Percentiles rank a stretch among this genome's conserved stretches.
phyloP scores from a whole-genome alignment of 164 flowering plant genomes.

The Pachysandra terminalis region DNA sequence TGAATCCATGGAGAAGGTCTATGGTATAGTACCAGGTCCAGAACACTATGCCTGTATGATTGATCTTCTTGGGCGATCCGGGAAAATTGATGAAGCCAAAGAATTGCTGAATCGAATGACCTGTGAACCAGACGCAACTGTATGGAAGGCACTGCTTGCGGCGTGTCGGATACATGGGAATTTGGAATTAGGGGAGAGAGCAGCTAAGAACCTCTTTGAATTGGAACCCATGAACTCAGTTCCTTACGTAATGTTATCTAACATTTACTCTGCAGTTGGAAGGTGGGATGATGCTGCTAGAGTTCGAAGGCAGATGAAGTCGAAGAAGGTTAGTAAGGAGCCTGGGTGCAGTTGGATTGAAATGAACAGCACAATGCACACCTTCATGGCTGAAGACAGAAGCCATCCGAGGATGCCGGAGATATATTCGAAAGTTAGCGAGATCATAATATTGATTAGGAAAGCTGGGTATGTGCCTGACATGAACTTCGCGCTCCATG shows the following conservation, averaged over 20 bases:
- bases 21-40: constrained; percentile 64
- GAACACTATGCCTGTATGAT: constrained; percentile 86
- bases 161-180: constrained; percentile 66
- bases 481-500: constrained; percentile 65
- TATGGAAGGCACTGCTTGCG: constrained; percentile 78
- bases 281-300: constrained; percentile 65
- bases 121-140: constrained; percentile 66
- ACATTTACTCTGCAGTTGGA: constrained; percentile 68
- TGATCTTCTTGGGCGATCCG: constrained; percentile 76
- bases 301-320: constrained; percentile 61
- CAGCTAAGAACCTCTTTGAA: constrained; percentile 63
- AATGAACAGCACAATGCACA: constrained; percentile 54
- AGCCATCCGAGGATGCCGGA: constrained; percentile 43
- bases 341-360: constrained; percentile 91
- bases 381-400: constrained; percentile 72
- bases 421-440: constrained; percentile 65
- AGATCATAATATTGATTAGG: constrained; percentile 56
- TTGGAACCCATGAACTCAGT: constrained; percentile 68
- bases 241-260: constrained; percentile 67
- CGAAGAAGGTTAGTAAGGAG: constrained; percentile 59
- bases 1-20: constrained; percentile 50
- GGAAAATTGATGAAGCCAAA: constrained; percentile 61
- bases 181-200: constrained; percentile 58
- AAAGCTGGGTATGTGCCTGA: constrained; percentile 80
- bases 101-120: constrained; percentile 52